phyloP scores from a whole-genome alignment of 2,329 filamentous ascomycete species.

The Colletotrichum somersetense region DNA sequence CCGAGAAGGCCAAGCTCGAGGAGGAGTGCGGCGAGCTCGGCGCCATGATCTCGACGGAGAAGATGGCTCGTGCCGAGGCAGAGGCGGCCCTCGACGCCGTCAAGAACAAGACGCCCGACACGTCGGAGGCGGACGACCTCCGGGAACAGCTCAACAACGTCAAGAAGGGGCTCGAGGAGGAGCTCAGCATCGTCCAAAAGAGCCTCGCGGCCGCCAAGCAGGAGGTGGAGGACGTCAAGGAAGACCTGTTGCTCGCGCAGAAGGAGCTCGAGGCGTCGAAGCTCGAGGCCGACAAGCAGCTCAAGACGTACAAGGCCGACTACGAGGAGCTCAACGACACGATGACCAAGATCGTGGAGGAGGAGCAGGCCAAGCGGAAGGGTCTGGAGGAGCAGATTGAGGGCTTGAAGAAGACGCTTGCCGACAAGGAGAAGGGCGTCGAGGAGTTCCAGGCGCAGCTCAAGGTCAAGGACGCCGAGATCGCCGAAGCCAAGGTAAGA shows the following conservation, averaged over 20 bases:
- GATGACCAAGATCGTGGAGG: slow-evolving; percentile 71
- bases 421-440: slow-evolving; percentile 62
- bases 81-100: slow-evolving; percentile 71
- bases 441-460: slow-evolving; percentile 66
- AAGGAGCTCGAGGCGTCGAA: slow-evolving; percentile 68
- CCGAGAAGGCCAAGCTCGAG: slow-evolving; percentile 58
- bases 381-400: slow-evolving; percentile 63
- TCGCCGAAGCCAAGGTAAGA: slow-evolving; percentile 71
- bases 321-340: slow-evolving; percentile 74
- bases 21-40: slow-evolving; percentile 63
- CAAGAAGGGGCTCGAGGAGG: slow-evolving; percentile 61
- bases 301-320: slow-evolving; percentile 69
- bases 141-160: slow-evolving; percentile 62
- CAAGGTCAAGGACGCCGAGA: slow-evolving; percentile 74
- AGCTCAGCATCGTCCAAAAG: slow-evolving; percentile 51
- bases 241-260: slow-evolving; percentile 62
- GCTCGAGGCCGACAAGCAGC: slow-evolving; percentile 63
- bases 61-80: slow-evolving; percentile 71
- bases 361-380: slow-evolving; percentile 67
- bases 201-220: slow-evolving; percentile 54
- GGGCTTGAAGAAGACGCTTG: slow-evolving; percentile 59
- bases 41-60: slow-evolving; percentile 68
- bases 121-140: slow-evolving; percentile 65
- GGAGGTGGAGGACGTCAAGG: slow-evolving; percentile 47
- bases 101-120: slow-evolving; percentile 67